A percentile compares a stretch with the other conserved stretches of the same genome.
Evolutionary conservation across 352 stramenopile genomes (phyloP).

Genomic region (Globisporangium ultimum): DNA sequence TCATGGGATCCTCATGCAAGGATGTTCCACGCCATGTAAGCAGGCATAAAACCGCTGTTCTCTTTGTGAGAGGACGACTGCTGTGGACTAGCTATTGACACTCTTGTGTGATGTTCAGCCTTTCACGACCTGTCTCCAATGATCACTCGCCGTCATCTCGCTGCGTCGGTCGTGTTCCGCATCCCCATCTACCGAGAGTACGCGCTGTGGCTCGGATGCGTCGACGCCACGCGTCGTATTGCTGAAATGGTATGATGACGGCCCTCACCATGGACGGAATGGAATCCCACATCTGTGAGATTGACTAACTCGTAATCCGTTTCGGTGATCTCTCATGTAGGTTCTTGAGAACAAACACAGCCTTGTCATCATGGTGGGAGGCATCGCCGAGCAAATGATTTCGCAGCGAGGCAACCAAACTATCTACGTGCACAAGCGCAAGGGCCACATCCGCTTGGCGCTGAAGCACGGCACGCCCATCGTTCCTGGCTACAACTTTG

Average conservation of each 20-base stretch:
- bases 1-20: constrained; percentile 60
- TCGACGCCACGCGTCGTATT: constrained; percentile 62
- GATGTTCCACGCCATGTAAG: constrained; percentile 55
- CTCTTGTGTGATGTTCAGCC: constrained; percentile 23
- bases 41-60: neutral
- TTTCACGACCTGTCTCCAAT: constrained; percentile 73
- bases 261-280: too few relatives aligned
- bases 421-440: constrained; percentile 79
- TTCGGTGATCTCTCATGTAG: constrained; percentile 4
- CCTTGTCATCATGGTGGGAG: constrained; percentile 75
- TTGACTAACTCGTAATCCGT: too few relatives aligned
- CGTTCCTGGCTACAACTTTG: constrained; percentile 78
- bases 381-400: constrained; percentile 84
- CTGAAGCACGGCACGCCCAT: constrained; percentile 74
- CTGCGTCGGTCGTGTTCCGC: constrained; percentile 71
- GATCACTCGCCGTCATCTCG: constrained; percentile 59
- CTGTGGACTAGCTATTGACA: too few relatives aligned
- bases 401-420: constrained; percentile 65
- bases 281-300: too few relatives aligned
- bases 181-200: constrained; percentile 79
- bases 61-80: neutral
- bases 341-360: constrained; percentile 68
- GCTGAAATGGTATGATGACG: constrained; percentile 23
- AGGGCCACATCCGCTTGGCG: constrained; percentile 76
- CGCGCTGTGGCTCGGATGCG: constrained; percentile 69